Conservation (phyloP, 148 eudicot genomes). For the Drosera capensis region DNA sequence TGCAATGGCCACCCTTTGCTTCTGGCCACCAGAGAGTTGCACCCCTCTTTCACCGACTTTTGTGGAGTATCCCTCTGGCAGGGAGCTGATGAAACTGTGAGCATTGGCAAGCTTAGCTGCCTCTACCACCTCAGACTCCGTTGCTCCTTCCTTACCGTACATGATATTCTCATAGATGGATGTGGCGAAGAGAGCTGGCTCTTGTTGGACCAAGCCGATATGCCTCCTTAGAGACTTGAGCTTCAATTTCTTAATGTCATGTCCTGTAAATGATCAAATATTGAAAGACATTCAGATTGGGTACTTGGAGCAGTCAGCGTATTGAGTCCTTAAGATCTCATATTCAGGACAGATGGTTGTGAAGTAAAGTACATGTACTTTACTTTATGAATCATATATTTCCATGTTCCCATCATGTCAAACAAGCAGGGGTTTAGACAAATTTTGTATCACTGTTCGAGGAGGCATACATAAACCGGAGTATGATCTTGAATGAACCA, state of each 20-base stretch:
- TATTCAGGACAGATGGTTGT: no score
- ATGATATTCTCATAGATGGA: conserved; percentile 52
- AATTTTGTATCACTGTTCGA: no score
- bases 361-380: no score
- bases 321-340: no score
- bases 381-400: no score
- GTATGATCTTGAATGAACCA: no score
- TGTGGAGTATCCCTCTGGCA: conserved; percentile 55
- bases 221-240: conserved; percentile 34
- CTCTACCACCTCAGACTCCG: conserved; percentile 52
- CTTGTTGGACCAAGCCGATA: conserved; percentile 69
- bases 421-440: no score
- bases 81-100: conserved; percentile 40
- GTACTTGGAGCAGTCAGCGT: no score
- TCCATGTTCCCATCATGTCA: no score
- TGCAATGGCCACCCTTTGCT: conserved; percentile 74
- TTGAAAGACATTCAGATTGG: no score
- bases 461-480: no score
- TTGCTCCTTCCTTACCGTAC: conserved; percentile 45
- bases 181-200: conserved; percentile 62
- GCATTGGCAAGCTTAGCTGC: conserved; percentile 75
- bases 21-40: conserved; percentile 71
- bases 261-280: no score
- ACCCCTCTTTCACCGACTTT: conserved; percentile 52
- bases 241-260: conserved; percentile 31